Percentiles rank a stretch among this genome's conserved stretches.
phyloP scores from a whole-genome alignment of 2,329 filamentous ascomycete genomes.

The Herpotrichia juniperi region DNA sequence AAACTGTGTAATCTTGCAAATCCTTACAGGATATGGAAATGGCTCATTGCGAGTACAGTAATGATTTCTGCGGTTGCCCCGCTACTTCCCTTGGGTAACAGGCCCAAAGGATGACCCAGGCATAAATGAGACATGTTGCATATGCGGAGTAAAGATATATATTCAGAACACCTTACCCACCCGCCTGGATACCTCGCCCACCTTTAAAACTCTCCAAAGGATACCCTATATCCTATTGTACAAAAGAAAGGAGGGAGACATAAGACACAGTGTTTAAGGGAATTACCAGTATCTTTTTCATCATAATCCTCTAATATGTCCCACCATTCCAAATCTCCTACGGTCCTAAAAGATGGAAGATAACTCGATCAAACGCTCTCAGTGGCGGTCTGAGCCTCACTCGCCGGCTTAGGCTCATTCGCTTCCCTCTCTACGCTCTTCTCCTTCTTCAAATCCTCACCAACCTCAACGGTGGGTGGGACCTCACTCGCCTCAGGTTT shows the following conservation, averaged over 20 bases:
- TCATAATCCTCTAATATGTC: background rate
- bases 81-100: no score
- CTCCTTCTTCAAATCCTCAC: constrained; percentile 53
- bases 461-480: constrained; percentile 48
- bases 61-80: no score
- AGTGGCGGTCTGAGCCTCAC: constrained; percentile 46
- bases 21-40: no score
- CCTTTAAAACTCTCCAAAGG: background rate
- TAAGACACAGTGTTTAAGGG: background rate
- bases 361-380: constrained; percentile 6
- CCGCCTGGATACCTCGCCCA: background rate
- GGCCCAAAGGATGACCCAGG: no score
- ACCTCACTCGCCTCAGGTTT: constrained; percentile 46
- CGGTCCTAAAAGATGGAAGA: background rate
- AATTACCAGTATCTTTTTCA: background rate
- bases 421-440: constrained; percentile 45
- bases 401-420: constrained; percentile 45
- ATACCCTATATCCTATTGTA: background rate
- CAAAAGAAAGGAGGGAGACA: background rate
- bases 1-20: no score
- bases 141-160: background rate
- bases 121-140: no score
- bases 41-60: no score
- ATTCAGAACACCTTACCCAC: constrained; percentile 1
- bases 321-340: background rate